phyloP scores from a whole-genome alignment of 1,139 yeast species.

The Pichia sp. region DNA sequence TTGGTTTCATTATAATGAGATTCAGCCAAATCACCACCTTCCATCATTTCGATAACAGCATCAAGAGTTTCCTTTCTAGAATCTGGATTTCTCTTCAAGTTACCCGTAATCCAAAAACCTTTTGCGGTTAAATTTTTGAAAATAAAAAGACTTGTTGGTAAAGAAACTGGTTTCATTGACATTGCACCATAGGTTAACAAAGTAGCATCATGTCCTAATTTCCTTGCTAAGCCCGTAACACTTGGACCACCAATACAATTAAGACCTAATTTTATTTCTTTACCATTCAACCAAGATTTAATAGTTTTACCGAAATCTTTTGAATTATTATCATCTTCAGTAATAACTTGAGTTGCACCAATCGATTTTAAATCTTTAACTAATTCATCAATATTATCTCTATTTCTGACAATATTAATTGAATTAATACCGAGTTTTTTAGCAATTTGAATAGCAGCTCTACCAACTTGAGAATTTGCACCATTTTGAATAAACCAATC shows the following conservation, averaged over 20 bases:
- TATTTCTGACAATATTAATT: conserved; percentile 79
- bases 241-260: conserved; percentile 94
- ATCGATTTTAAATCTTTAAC: conserved; percentile 48
- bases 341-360: conserved; percentile 88
- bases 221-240: conserved; percentile 74
- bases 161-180: conserved; percentile 88
- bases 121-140: conserved; percentile 80
- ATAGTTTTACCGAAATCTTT: conserved; percentile 56
- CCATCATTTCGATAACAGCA: conserved; percentile 61
- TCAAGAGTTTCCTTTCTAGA: conserved; percentile 55
- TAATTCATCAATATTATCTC: conserved; percentile 65
- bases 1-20: conserved; percentile 48
- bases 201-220: conserved; percentile 59
- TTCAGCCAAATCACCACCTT: conserved; percentile 54
- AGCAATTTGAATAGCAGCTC: conserved; percentile 85
- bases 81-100: conserved; percentile 58
- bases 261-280: conserved; percentile 66
- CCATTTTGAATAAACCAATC: conserved; percentile 98
- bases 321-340: conserved; percentile 76
- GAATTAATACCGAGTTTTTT: conserved; percentile 73
- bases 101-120: conserved; percentile 92
- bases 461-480: conserved; percentile 95
- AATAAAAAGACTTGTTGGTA: conserved; percentile 85
- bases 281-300: conserved; percentile 56
- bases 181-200: conserved; percentile 94